Conservation (phyloP, 306 rosid species). For the Quercus engelmannii region DNA sequence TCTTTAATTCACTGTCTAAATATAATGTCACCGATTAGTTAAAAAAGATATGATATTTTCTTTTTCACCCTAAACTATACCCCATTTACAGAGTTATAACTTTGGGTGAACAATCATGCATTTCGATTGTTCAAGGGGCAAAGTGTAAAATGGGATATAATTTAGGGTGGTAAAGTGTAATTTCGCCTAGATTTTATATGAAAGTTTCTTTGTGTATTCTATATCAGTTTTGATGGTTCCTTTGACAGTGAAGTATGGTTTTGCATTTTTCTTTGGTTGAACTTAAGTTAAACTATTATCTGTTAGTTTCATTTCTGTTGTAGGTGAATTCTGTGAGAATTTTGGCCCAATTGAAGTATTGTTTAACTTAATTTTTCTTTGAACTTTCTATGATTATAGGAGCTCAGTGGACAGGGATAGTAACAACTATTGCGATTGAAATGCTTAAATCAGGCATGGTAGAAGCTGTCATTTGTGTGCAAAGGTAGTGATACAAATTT, state of each 20-base stretch:
- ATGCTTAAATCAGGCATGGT: conserved; percentile 98
- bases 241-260: not conserved
- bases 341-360: not conserved
- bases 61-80: no score
- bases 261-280: not conserved
- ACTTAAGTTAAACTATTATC: not conserved
- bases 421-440: conserved; percentile 90
- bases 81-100: no score
- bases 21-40: not conserved
- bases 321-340: not conserved
- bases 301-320: not conserved
- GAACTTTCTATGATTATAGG: conserved; percentile 40
- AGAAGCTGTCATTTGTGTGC: conserved; percentile 95
- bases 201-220: not conserved
- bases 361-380: not conserved
- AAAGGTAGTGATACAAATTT: conserved; percentile 52
- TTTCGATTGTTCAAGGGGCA: no score
- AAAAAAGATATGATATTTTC: not conserved
- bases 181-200: not conserved
- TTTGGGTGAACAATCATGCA: no score
- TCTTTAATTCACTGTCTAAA: not conserved
- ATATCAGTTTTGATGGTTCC: not conserved
- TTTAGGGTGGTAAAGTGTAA: no score
- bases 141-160: no score
- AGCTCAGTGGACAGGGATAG: conserved; percentile 99